phyloP scores from a whole-genome alignment of 257 asterid genomes.

The Echium plantagineum region DNA sequence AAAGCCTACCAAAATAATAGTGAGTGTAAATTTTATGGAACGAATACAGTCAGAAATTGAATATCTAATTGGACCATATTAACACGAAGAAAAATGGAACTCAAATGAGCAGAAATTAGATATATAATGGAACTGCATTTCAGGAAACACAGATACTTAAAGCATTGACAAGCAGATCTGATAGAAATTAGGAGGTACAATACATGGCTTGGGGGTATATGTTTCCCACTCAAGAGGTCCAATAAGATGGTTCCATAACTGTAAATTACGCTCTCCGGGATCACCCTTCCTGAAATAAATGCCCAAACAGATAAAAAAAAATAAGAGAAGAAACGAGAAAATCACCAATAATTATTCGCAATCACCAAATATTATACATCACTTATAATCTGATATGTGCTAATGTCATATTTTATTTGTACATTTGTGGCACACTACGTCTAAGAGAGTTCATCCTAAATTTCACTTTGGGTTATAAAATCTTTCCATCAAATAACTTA shows the following conservation, averaged over 20 bases:
- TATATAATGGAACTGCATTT: too few species aligned
- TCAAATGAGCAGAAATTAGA: too few species aligned
- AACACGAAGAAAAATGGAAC: too few species aligned
- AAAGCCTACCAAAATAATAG: slow-evolving; percentile 49
- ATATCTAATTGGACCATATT: too few species aligned
- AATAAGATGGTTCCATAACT: slow-evolving; percentile 8
- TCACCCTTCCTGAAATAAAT: slow-evolving; percentile 10
- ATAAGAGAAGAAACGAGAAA: neutral
- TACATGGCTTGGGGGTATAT: slow-evolving; percentile 10
- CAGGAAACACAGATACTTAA: neutral
- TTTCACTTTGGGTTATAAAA: too few species aligned
- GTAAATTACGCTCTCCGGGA: slow-evolving; percentile 11
- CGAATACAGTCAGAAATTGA: neutral
- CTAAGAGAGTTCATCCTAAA: too few species aligned
- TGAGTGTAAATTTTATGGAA: neutral
- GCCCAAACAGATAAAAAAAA: neutral
- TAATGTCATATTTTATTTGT: too few species aligned
- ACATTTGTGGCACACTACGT: too few species aligned
- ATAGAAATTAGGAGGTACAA: neutral
- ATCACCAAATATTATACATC: neutral
- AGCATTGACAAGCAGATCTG: neutral
- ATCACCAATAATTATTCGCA: too few species aligned
- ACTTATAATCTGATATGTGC: neutral
- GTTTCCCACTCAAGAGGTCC: slow-evolving; percentile 13
- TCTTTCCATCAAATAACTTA: too few species aligned